These are phyloP conservation scores for Cutaneotrichosporon sp. DNA, from an alignment of 1,284 basidiomycete species.

Conservation along the genomic window DNA sequence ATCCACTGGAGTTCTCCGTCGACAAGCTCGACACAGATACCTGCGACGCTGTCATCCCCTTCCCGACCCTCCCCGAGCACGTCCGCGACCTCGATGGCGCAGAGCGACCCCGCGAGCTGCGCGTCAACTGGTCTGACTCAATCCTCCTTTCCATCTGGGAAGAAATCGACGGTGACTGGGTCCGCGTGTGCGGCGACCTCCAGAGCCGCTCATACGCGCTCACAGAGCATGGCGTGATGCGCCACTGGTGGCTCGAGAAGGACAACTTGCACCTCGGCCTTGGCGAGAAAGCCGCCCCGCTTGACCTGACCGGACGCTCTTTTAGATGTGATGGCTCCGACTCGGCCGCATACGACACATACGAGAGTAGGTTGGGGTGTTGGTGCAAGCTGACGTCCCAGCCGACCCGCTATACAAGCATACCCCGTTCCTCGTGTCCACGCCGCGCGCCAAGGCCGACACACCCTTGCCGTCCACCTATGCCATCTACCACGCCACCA, in stretches of 20 bases:
- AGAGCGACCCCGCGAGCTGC: constrained; percentile 23
- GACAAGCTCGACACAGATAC: constrained; percentile 17
- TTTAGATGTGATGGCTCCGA: constrained; percentile 45
- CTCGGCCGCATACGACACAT: constrained; percentile 48
- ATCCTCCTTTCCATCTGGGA: constrained; percentile 38
- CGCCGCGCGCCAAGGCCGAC: constrained; percentile 25
- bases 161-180: constrained; percentile 23
- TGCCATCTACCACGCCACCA: constrained; percentile 47
- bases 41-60: constrained; percentile 26
- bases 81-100: constrained; percentile 21
- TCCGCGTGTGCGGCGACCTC: constrained; percentile 40
- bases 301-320: constrained; percentile 41
- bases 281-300: constrained; percentile 49
- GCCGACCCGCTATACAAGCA: constrained; percentile 51
- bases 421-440: constrained; percentile 48
- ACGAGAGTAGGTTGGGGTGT: constrained; percentile 19
- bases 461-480: constrained; percentile 34
- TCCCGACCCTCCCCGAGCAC: constrained; percentile 24
- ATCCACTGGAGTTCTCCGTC: constrained; percentile 28
- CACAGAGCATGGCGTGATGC: constrained; percentile 43
- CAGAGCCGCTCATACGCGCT: constrained; percentile 45
- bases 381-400: background rate
- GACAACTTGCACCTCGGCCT: constrained; percentile 45
- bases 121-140: constrained; percentile 30
- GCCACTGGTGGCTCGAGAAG: constrained; percentile 34